Evolutionary conservation across 2,329 filamentous ascomycete species (phyloP).

Genomic region (Fusarium luffae): DNA sequence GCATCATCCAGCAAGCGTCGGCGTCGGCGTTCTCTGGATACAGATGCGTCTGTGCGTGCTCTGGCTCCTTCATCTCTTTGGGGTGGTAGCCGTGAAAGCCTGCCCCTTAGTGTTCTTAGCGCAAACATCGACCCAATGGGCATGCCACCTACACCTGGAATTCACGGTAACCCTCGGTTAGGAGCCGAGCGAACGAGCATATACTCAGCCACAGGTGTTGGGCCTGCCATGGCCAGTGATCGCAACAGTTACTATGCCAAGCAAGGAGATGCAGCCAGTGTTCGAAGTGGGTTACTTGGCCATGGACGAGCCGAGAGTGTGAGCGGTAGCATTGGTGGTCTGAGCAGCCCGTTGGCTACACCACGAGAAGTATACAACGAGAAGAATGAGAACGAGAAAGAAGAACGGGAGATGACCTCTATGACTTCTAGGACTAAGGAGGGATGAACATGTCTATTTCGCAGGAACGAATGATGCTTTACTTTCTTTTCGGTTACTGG

Average conservation of each 20-base stretch:
- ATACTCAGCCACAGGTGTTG: constrained; percentile 79
- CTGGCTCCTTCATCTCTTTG: constrained; percentile 85
- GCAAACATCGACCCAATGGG: constrained; percentile 69
- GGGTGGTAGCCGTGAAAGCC: constrained; percentile 82
- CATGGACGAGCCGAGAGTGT: constrained; percentile 87
- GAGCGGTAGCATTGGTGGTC: constrained; percentile 75
- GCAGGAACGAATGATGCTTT: constrained; percentile 38
- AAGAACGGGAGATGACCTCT: constrained; percentile 38
- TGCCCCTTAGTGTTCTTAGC: constrained; percentile 82
- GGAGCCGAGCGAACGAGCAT: constrained; percentile 78
- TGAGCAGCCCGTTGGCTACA: constrained; percentile 71
- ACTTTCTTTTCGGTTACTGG: constrained; percentile 22
- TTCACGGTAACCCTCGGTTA: constrained; percentile 61
- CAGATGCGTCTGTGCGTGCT: constrained; percentile 85
- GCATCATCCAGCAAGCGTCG: constrained; percentile 84
- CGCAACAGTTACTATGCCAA: constrained; percentile 84
- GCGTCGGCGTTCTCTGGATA: constrained; percentile 83
- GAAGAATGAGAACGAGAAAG: constrained; percentile 46
- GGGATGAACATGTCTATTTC: constrained; percentile 20
- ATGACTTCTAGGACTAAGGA: constrained; percentile 35
- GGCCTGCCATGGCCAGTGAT: constrained; percentile 75
- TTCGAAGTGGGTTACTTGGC: constrained; percentile 80
- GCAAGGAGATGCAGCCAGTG: constrained; percentile 76
- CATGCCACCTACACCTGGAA: constrained; percentile 58
- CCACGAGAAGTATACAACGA: constrained; percentile 59